Evolutionary conservation across 148 eudicot genomes (phyloP).

Genomic region (Fagopyrum esculentum): DNA sequence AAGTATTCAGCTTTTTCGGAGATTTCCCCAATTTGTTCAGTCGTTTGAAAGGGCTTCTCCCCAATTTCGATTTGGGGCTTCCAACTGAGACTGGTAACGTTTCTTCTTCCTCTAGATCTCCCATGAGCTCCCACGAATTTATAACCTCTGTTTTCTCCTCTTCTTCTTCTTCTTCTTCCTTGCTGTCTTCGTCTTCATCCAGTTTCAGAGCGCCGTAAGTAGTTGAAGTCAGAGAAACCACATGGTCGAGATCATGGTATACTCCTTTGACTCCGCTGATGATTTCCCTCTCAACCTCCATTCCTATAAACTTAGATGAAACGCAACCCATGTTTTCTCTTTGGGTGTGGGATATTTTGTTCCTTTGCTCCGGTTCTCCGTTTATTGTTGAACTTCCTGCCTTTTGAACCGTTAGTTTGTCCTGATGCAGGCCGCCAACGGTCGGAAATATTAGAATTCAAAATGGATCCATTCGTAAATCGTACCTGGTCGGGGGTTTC

Average conservation of each 20-base stretch:
- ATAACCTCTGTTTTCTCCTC: slow-evolving; percentile 54
- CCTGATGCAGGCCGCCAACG: slow-evolving; percentile 41
- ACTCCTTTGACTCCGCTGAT: slow-evolving; percentile 23
- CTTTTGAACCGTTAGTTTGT: slow-evolving; percentile 34
- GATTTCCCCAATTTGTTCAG: not conserved
- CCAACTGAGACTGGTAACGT: slow-evolving; percentile 15
- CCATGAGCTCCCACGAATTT: slow-evolving; percentile 84
- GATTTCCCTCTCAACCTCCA: slow-evolving; percentile 32
- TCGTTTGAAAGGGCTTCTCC: slow-evolving; percentile 11
- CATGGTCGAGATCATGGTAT: slow-evolving; percentile 29
- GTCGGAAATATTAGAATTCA: slow-evolving; percentile 38
- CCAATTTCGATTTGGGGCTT: slow-evolving; percentile 24
- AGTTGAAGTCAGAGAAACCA: slow-evolving; percentile 79
- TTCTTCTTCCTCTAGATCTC: slow-evolving; percentile 58
- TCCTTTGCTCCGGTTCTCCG: not conserved
- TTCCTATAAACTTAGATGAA: slow-evolving; percentile 51
- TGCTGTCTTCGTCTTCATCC: slow-evolving; percentile 15
- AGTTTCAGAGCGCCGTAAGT: slow-evolving; percentile 76
- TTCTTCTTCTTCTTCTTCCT: not conserved
- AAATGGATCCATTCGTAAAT: slow-evolving; percentile 17
- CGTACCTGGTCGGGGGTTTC: slow-evolving; percentile 5
- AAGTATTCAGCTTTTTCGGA: not conserved
- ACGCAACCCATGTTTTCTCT: slow-evolving; percentile 63
- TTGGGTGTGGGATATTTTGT: not conserved
- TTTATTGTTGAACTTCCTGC: slow-evolving; percentile 2